These are phyloP conservation scores for Gracilaria caudata DNA, from an alignment of 23 red algal genomes.

Conservation along the genomic window DNA sequence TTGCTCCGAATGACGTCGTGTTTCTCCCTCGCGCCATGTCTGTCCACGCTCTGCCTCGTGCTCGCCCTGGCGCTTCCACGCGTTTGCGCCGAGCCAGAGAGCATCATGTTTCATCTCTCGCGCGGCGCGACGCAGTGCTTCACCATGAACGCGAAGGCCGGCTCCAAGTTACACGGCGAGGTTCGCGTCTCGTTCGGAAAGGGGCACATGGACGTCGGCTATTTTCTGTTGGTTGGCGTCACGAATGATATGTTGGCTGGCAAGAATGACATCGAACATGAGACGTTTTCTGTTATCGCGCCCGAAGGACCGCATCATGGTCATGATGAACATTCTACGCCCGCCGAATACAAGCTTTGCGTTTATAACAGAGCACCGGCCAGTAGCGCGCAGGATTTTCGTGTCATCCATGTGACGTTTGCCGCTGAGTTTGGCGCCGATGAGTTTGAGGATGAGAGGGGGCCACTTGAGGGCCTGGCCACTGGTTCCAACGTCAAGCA, in stretches of 20 bases:
- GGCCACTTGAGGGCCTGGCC: conserved; percentile 21
- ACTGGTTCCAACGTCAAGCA: conserved; percentile 35
- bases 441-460: conserved; percentile 13
- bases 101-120: conserved; percentile 36
- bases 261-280: conserved; percentile 35
- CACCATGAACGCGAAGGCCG: conserved; percentile 18
- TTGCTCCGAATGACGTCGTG: neutral
- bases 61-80: neutral
- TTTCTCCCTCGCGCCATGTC: too few species aligned
- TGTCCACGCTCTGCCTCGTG: neutral
- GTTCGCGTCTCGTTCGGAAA: conserved; percentile 24
- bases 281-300: conserved; percentile 32
- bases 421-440: conserved; percentile 11
- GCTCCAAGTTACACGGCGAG: conserved; percentile 18
- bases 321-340: conserved; percentile 30
- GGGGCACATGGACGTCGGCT: conserved; percentile 43
- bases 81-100: conserved; percentile 16
- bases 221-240: conserved; percentile 16
- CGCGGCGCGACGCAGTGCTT: conserved; percentile 53
- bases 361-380: conserved; percentile 9
- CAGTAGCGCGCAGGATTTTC: neutral
- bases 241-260: conserved; percentile 26
- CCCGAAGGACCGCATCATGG: conserved; percentile 44
- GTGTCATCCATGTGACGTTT: conserved; percentile 28
- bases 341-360: conserved; percentile 48